Base-by-base conservation (phyloP, 139 green algal species). In the Dunaliella primolecta region DNA sequence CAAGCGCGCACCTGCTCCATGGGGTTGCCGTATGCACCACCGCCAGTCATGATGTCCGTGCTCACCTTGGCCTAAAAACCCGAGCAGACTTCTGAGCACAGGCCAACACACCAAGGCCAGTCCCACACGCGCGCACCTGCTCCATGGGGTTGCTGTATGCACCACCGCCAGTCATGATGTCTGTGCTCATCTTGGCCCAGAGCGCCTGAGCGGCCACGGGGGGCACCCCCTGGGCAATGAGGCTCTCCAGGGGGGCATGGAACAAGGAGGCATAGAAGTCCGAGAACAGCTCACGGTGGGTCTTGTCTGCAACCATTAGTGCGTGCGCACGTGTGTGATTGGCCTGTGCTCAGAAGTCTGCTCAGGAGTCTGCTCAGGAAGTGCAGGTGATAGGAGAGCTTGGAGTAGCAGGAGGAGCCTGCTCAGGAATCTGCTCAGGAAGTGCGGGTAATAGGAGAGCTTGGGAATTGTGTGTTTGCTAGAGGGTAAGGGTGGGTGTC, bases 271-370 rank as follows among this genome's bases (percentile, higher is more conserved):
- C 32, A 86, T 95, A 98, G 82, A 95, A 98, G 78, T 95, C 87
- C n/a, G 93, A 90, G 85, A 98, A 98, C 30, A 98, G 91, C 91
- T 96, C 91, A 80, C 95, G 90, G 93, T 96, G 93, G 29, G 95
- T 89, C 86, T 92, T 90, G 33, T 90, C 89, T 92, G 86, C 57
- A 83, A 21, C 2, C n/a, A n/a, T n/a, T n/a, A n/a, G 29, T 70
- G 57, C 3, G 32, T 81, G 32, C 3, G 32, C 38, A 30, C 3
- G 32, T 81, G 76, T 30, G 76, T 81, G 76, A 32, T 21, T 81
- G 56, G 56, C n/a, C n/a, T n/a, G n/a, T n/a, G n/a, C n/a, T n/a
- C n/a, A n/a, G n/a, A n/a, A n/a, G n/a, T n/a, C n/a, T n/a, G n/a
- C n/a, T n/a, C n/a, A n/a, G n/a, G n/a, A n/a, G n/a, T n/a, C n/a